These are phyloP conservation scores for Schizochytrium sp. DNA, from an alignment of 108 stramenopile genomes.

Conservation along the genomic window DNA sequence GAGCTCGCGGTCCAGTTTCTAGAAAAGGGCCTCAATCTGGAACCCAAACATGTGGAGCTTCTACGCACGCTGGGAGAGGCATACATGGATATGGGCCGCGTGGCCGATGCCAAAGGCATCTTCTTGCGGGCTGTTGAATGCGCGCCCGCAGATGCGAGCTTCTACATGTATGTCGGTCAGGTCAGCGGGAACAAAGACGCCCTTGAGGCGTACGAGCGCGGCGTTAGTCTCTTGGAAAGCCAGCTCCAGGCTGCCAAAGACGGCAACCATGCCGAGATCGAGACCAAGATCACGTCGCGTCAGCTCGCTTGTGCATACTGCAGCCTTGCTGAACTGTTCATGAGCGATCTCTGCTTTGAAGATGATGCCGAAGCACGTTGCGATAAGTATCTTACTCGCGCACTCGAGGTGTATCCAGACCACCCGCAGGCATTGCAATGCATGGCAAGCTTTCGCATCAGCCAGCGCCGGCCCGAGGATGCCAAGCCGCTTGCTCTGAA, in stretches of 20 bases:
- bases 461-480: background rate
- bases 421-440: background rate
- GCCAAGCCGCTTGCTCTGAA: background rate
- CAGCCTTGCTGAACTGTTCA: background rate
- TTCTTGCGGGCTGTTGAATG: background rate
- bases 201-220: background rate
- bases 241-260: background rate
- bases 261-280: background rate
- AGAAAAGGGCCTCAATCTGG: background rate
- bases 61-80: background rate
- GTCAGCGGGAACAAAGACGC: background rate
- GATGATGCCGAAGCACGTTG: background rate
- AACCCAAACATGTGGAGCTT: background rate
- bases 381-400: background rate
- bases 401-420: background rate
- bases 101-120: background rate
- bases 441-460: background rate
- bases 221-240: background rate
- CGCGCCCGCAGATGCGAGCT: background rate
- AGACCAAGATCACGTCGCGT: background rate
- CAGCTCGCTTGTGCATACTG: background rate
- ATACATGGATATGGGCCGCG: background rate
- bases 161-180: constrained; percentile 5
- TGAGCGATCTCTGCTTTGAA: constrained; percentile 10
- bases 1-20: background rate